phyloP scores from a whole-genome alignment of 2,329 filamentous ascomycete species.

The Phaeosphaeria sp. region DNA sequence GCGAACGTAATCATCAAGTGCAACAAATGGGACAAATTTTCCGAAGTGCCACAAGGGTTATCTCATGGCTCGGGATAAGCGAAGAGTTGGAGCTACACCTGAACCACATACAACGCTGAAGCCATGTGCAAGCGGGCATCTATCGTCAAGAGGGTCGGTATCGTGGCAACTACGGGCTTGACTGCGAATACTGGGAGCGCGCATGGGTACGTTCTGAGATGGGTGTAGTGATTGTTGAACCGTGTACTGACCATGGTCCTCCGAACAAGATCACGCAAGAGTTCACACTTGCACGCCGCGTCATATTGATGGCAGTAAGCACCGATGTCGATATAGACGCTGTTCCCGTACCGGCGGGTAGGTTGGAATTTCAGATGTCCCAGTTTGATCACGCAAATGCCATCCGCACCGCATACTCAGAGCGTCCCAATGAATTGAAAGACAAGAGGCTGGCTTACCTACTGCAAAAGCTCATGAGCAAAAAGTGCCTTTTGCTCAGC shows the following conservation, averaged over 20 bases:
- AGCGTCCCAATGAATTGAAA: no score
- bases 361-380: no score
- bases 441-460: no score
- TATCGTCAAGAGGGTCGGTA: no score
- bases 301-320: neutral
- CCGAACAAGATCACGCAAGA: neutral
- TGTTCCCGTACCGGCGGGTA: no score
- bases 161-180: neutral
- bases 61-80: neutral
- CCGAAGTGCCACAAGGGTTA: neutral
- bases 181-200: neutral
- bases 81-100: neutral
- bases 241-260: neutral
- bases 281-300: neutral
- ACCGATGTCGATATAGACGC: neutral
- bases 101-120: neutral
- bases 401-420: no score
- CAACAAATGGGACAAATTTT: slow-evolving; percentile 16
- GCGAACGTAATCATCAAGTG: slow-evolving; percentile 28
- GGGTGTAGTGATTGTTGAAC: neutral
- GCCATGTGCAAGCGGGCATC: neutral
- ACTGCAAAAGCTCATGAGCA: no score
- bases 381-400: no score
- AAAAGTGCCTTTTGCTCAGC: no score
- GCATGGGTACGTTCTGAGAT: neutral